These are phyloP conservation scores for Trichoderma koningii DNA, from an alignment of 2,329 filamentous ascomycete species.

Conservation along the genomic window DNA sequence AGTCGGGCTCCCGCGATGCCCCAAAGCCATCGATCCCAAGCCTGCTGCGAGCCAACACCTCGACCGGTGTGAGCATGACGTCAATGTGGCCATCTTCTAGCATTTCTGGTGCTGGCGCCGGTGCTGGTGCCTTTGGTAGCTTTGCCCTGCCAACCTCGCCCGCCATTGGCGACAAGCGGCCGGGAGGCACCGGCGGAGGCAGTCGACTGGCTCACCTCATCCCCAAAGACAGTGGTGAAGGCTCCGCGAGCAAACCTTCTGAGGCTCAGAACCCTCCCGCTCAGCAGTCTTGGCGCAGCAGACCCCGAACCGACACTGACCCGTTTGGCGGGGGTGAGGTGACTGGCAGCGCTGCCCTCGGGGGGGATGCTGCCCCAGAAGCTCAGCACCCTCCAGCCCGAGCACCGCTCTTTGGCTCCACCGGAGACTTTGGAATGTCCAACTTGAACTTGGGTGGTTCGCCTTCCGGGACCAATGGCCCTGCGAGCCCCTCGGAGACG, in stretches of 20 bases:
- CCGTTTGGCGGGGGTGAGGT: slow-evolving; percentile 67
- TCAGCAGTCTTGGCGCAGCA: slow-evolving; percentile 57
- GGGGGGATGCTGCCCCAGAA: slow-evolving; percentile 64
- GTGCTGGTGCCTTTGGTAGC: slow-evolving; percentile 83
- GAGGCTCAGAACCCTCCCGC: slow-evolving; percentile 50
- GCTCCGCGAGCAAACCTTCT: slow-evolving; percentile 53
- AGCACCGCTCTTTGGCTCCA: slow-evolving; percentile 50
- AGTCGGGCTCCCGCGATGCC: slow-evolving; percentile 36
- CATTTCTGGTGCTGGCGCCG: slow-evolving; percentile 68
- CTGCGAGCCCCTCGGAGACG: slow-evolving; percentile 88
- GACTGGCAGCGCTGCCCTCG: slow-evolving; percentile 71
- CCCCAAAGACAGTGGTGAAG: slow-evolving; percentile 73
- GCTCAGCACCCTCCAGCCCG: slow-evolving; percentile 38
- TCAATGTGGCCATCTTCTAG: slow-evolving; percentile 51
- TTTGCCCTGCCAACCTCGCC: slow-evolving; percentile 70
- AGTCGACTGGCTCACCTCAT: slow-evolving; percentile 86
- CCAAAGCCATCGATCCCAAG: slow-evolving; percentile 47
- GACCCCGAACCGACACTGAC: slow-evolving; percentile 71
- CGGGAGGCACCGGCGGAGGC: slow-evolving; percentile 69
- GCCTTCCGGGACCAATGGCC: slow-evolving; percentile 60
- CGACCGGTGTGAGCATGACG: slow-evolving; percentile 50
- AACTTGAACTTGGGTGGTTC: slow-evolving; percentile 57
- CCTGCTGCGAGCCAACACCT: slow-evolving; percentile 58
- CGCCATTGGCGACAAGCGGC: slow-evolving; percentile 70
- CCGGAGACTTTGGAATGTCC: slow-evolving; percentile 64